These are phyloP conservation scores for Zalaria sp. DNA, from an alignment of 2,329 filamentous ascomycete genomes.

Conservation along the genomic window DNA sequence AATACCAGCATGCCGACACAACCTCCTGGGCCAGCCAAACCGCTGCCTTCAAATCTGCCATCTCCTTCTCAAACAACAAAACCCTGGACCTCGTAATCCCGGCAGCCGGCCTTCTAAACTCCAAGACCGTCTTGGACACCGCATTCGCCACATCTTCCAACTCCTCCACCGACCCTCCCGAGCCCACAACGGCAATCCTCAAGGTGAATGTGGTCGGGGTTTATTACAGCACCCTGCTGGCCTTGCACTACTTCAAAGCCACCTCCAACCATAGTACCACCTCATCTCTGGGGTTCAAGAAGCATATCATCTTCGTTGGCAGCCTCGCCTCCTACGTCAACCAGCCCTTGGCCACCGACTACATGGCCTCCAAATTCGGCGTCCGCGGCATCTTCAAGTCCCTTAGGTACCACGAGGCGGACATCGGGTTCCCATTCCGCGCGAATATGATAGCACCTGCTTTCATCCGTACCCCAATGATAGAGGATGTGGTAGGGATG, in stretches of 20 bases:
- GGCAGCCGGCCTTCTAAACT: too few relatives aligned
- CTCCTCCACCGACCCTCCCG: background rate
- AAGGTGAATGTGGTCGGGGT: background rate
- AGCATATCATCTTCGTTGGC: background rate
- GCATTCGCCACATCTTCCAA: too few relatives aligned
- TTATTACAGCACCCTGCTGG: background rate
- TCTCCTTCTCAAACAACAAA: too few relatives aligned
- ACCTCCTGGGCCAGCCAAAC: too few relatives aligned
- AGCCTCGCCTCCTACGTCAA: background rate
- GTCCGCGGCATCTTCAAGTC: background rate
- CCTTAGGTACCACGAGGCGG: background rate
- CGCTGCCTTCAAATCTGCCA: too few relatives aligned
- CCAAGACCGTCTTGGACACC: too few relatives aligned
- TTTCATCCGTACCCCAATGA: background rate
- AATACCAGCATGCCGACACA: too few relatives aligned
- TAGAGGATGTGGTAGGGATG: background rate
- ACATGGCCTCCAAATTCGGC: background rate
- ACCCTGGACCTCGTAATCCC: too few relatives aligned
- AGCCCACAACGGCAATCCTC: background rate
- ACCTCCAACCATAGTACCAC: background rate
- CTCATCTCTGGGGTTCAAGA: background rate
- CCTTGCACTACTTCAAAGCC: background rate
- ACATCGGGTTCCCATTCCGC: background rate
- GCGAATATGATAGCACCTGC: background rate
- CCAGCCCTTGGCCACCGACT: background rate